These are phyloP conservation scores for Metrosideros polymorpha DNA, from an alignment of 441 rosid species.

Conservation along the genomic window DNA sequence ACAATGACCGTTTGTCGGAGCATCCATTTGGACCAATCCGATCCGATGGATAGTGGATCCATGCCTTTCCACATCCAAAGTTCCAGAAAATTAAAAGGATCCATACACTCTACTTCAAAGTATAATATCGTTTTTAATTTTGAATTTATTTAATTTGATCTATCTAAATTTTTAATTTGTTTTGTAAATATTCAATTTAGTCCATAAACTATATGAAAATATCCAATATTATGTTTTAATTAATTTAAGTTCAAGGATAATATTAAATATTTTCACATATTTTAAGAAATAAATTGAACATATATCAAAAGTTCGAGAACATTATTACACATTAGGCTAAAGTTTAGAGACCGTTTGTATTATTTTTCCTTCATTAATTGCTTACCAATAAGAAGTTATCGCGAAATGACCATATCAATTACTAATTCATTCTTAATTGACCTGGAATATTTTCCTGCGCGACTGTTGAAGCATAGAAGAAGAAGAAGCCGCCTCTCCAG, in stretches of 20 bases:
- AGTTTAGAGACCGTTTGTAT: neutral
- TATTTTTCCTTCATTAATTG: neutral
- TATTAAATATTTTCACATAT: no score
- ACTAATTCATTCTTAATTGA: neutral
- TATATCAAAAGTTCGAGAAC: accelerated
- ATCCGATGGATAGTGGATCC: neutral
- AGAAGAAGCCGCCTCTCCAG: neutral
- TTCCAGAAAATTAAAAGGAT: no score
- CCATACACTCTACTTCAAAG: accelerated
- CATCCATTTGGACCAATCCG: neutral
- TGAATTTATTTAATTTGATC: no score
- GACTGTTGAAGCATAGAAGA: neutral
- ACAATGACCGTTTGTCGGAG: neutral
- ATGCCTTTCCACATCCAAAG: no score
- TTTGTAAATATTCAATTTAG: no score
- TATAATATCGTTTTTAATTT: no score
- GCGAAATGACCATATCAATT: neutral
- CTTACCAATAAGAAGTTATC: neutral
- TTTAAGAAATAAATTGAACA: no score
- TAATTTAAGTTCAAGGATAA: no score
- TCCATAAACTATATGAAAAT: no score
- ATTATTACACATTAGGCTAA: neutral
- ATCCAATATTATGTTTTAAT: no score
- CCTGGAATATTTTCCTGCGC: neutral
- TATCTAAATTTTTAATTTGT: no score